Conservation (phyloP, 192 early-diverging fungal genomes). For the Fimicolochytrium jonesii region DNA sequence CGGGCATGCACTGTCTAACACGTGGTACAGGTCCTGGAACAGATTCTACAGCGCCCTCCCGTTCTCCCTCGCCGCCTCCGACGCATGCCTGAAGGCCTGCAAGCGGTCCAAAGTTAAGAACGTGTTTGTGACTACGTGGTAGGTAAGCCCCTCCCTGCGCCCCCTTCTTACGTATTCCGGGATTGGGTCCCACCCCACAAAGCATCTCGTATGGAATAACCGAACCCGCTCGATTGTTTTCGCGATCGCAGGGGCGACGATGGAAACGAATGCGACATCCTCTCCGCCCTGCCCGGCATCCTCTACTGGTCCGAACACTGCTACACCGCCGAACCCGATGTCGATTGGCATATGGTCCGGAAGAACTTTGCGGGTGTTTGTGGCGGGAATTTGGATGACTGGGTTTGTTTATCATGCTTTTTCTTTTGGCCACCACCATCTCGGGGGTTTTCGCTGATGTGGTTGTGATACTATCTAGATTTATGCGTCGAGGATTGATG, state of each 20-base stretch:
- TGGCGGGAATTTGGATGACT: constrained; percentile 75
- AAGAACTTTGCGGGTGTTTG: constrained; percentile 69
- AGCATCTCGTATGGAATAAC: no score
- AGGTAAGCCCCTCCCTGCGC: no score
- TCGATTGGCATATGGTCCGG: constrained; percentile 56
- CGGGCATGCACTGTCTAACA: no score
- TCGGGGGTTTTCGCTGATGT: no score
- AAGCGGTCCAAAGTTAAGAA: constrained; percentile 63
- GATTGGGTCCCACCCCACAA: no score
- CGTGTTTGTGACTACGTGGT: constrained; percentile 77
- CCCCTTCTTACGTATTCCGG: no score
- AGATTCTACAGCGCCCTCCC: constrained; percentile 78
- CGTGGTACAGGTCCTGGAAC: constrained; percentile 74
- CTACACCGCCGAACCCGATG: constrained; percentile 60
- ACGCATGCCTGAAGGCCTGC: constrained; percentile 66
- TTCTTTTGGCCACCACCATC: no score
- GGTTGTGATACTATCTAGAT: no score
- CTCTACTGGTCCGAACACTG: constrained; percentile 73
- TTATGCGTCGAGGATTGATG: constrained; percentile 19
- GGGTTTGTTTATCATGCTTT: no score
- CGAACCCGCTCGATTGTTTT: no score
- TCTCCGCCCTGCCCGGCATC: constrained; percentile 68
- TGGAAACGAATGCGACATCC: constrained; percentile 85
- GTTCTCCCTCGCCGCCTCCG: constrained; percentile 71
- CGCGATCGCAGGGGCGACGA: constrained; percentile 86